Evolutionary conservation across 1,284 basidiomycete genomes (phyloP), one percentile per base, ranked within the genome.

Genomic region (Schizophyllum commune): DNA sequence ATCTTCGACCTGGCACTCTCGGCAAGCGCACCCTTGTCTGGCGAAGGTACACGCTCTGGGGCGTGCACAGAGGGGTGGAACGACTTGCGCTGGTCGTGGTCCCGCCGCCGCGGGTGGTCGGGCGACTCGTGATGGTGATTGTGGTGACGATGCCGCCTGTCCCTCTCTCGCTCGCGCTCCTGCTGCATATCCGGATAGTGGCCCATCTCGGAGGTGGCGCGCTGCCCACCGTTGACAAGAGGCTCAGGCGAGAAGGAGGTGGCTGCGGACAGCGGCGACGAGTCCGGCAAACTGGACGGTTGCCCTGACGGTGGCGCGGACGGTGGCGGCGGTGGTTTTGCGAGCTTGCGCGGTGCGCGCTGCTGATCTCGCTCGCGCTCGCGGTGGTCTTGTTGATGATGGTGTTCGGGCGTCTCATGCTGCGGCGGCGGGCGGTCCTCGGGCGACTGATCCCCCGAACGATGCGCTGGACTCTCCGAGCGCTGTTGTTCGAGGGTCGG

Each of bases 191-290:
- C 89, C 51, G 84, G 69, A 71, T 92, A 92, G 68, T 92, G 85
- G 1, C 91, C 90, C 57, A 90, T 75, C 69, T 90, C 89, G 19
- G 89, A 92, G 68, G 86, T 90, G 11, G 88, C 81, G 57, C 89
- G 83, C 65, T 81, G 82, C 21, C 72, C 75, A 61, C 77, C 66
- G 15, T 74, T 60, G 27, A 75, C 67, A 13, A 75, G 66, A n/a
- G 75, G 76, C 57, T 68, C 65, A 55, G 68, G 68, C 55, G 72
- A 72, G 21, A 68, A 59, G 13, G 70, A 68, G 52, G 75, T 73
- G 32, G 78, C 75, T 56, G 73, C 82, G 15, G 89, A 88, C 60
- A 90, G 71, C 1, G 82, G 81, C 7, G 76, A 77, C n/a, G 83
- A 81, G 67, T 84, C 82, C 9, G 77, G 77, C 19, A 78, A 68